Percentiles rank a stretch among this genome's conserved stretches.
Conservation (phyloP, 768 basidiomycete genomes). For the Clathrus columnatus region DNA sequence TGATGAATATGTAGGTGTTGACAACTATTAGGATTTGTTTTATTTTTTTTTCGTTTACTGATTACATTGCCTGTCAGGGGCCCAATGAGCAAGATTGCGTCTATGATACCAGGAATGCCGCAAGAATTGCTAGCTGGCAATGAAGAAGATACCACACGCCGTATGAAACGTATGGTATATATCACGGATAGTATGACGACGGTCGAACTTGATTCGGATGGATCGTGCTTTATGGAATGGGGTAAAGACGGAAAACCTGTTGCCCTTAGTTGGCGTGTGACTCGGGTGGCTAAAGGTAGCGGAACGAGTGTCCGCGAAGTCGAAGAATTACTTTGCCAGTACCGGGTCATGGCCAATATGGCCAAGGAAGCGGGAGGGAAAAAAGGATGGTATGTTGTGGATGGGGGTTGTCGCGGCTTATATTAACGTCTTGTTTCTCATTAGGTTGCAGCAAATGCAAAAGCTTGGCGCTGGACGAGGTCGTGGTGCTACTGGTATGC, state of each 20-base stretch:
- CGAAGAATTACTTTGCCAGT: constrained; percentile 94
- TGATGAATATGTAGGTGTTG: constrained; percentile 88
- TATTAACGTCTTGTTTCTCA: constrained; percentile 8
- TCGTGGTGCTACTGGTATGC: constrained; percentile 79
- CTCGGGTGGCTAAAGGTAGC: constrained; percentile 84
- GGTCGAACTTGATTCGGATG: constrained; percentile 90
- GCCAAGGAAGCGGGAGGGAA: constrained; percentile 97
- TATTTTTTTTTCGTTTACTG: constrained; percentile 13
- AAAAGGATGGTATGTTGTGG: constrained; percentile 78
- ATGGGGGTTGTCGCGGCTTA: not conserved
- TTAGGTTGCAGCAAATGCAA: constrained; percentile 77
- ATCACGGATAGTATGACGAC: constrained; percentile 98
- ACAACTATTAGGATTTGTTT: no score
- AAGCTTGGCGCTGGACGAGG: constrained; percentile 90
- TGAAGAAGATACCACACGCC: constrained; percentile 83
- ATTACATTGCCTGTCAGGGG: constrained; percentile 63
- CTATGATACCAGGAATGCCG: constrained; percentile 96
- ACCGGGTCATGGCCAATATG: constrained; percentile 98
- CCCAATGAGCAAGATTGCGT: constrained; percentile 96
- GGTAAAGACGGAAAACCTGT: constrained; percentile 77
- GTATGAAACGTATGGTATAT: constrained; percentile 97
- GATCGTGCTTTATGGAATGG: constrained; percentile 77
- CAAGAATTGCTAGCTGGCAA: constrained; percentile 85
- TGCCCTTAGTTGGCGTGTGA: constrained; percentile 85
- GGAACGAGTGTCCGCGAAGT: constrained; percentile 95